Evolutionary conservation across 768 basidiomycete genomes (phyloP).

Genomic region (Lactarius vividus): DNA sequence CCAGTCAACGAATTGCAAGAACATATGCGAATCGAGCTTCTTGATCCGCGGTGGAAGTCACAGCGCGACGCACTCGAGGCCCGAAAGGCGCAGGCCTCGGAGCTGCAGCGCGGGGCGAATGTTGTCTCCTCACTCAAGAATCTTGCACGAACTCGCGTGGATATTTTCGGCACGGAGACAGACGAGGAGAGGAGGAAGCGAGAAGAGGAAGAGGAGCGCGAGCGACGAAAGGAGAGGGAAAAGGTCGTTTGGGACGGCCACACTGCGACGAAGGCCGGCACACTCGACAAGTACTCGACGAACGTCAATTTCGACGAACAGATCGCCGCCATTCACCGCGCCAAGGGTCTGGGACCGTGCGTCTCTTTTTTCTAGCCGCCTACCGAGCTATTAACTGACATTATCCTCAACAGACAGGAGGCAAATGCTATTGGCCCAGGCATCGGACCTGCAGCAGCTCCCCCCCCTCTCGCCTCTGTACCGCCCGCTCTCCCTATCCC

Average conservation of each 20-base stretch:
- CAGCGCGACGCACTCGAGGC: conserved; percentile 87
- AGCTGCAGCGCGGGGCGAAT: conserved; percentile 87
- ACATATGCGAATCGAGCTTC: conserved; percentile 96
- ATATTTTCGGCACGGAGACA: conserved; percentile 93
- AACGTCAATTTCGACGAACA: conserved; percentile 97
- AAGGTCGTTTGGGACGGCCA: conserved; percentile 99
- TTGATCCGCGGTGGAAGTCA: conserved; percentile 98
- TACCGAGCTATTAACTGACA: conserved; percentile 21
- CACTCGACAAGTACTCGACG: conserved; percentile 89
- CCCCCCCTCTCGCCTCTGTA: conserved; percentile 57
- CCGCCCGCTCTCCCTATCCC: conserved; percentile 74
- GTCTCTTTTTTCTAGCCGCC: conserved; percentile 35
- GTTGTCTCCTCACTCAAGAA: conserved; percentile 91
- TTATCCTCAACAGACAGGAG: conserved; percentile 53
- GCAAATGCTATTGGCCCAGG: conserved; percentile 80
- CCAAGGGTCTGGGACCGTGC: conserved; percentile 86
- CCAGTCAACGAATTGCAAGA: conserved; percentile 94
- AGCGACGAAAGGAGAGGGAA: conserved; percentile 83
- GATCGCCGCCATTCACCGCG: conserved; percentile 93
- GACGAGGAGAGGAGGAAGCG: conserved; percentile 87
- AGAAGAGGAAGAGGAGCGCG: conserved; percentile 83
- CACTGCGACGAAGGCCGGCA: conserved; percentile 88
- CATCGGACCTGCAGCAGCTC: conserved; percentile 78
- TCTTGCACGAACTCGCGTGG: conserved; percentile 92
- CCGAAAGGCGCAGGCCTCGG: conserved; percentile 85